Percentiles rank a stretch among this genome's conserved stretches.
Conservation (phyloP, 2,329 filamentous ascomycete genomes). For the Fusarium ambrosium region DNA sequence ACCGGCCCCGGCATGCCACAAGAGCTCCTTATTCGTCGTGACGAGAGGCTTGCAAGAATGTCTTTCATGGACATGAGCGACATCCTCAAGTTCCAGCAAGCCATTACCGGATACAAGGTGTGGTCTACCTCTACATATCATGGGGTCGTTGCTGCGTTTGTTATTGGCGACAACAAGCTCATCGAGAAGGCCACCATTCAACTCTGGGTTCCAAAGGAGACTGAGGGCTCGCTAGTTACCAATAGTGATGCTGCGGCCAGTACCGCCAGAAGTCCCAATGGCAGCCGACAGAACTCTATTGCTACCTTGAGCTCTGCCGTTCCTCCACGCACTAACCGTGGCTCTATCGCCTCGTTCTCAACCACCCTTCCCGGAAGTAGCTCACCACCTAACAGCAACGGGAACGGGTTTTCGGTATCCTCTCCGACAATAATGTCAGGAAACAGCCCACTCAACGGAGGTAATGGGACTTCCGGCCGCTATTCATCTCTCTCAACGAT, state of each 20-base stretch:
- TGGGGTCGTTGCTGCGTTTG: constrained; percentile 47
- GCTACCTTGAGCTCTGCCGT: constrained; percentile 18
- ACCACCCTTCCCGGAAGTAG: constrained; percentile 5
- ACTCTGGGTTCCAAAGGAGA: constrained; percentile 50
- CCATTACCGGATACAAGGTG: constrained; percentile 51
- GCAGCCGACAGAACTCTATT: constrained; percentile 35
- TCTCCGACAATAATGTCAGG: constrained; percentile 3
- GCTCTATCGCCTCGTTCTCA: constrained; percentile 1
- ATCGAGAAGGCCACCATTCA: constrained; percentile 50
- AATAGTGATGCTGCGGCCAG: constrained; percentile 43
- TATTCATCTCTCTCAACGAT: constrained; percentile 37
- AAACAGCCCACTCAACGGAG: not conserved
- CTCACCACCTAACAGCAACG: not conserved
- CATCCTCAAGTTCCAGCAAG: constrained; percentile 51
- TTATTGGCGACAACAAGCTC: constrained; percentile 43
- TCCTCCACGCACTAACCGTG: constrained; percentile 7
- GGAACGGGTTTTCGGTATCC: constrained; percentile 13
- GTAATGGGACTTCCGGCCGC: constrained; percentile 4
- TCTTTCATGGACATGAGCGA: constrained; percentile 45
- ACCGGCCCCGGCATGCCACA: constrained; percentile 22
- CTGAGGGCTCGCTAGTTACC: constrained; percentile 47
- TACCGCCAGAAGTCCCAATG: constrained; percentile 3
- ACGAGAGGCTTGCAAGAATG: constrained; percentile 50
- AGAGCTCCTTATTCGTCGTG: constrained; percentile 49
- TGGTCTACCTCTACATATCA: constrained; percentile 48